Percentiles rank a stretch among this genome's conserved stretches.
Evolutionary conservation across 768 basidiomycete species (phyloP).

Genomic region (Rhodotorula sphaerocarpa): DNA sequence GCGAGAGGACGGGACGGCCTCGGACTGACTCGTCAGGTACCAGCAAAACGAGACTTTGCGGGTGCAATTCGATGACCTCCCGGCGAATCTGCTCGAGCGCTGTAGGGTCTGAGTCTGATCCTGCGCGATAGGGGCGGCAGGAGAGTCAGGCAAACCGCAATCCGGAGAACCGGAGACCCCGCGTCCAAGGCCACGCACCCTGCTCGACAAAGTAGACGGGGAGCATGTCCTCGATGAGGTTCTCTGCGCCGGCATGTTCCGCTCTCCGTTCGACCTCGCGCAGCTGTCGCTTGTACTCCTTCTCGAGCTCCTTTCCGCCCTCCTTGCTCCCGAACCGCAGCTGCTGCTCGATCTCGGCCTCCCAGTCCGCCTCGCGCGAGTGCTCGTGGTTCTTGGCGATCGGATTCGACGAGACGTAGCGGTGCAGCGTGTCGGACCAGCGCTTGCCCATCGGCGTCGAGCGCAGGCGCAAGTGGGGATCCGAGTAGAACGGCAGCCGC

Average conservation of each 20-base stretch:
- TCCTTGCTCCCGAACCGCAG: slow-evolving; percentile 27
- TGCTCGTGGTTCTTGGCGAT: slow-evolving; percentile 6
- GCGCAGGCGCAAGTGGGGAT: background rate
- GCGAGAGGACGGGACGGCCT: too few species aligned
- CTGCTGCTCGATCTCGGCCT: slow-evolving; percentile 25
- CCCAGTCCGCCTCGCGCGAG: slow-evolving; percentile 10
- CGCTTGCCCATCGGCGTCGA: slow-evolving; percentile 4
- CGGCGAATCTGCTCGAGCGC: background rate
- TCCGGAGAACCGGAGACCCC: background rate
- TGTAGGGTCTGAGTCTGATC: background rate
- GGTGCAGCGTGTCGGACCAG: slow-evolving; percentile 15
- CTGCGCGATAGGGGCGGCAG: background rate
- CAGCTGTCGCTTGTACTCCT: slow-evolving; percentile 21
- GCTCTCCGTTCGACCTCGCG: slow-evolving; percentile 26
- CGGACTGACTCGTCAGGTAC: slow-evolving; percentile 4
- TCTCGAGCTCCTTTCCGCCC: slow-evolving; percentile 27
- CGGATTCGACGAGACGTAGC: slow-evolving; percentile 11
- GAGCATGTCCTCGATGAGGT: slow-evolving; percentile 1
- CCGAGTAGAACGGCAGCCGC: slow-evolving; percentile 23
- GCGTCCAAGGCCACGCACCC: background rate
- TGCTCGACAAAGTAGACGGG: slow-evolving; percentile 31
- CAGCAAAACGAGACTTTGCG: slow-evolving; percentile 11
- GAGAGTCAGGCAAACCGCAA: background rate
- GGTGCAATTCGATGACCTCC: slow-evolving; percentile 17
- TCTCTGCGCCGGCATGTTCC: slow-evolving; percentile 20